These are phyloP conservation scores for Colletotrichum gloeosporioides DNA, from an alignment of 2,329 filamentous ascomycete genomes.

Conservation along the genomic window DNA sequence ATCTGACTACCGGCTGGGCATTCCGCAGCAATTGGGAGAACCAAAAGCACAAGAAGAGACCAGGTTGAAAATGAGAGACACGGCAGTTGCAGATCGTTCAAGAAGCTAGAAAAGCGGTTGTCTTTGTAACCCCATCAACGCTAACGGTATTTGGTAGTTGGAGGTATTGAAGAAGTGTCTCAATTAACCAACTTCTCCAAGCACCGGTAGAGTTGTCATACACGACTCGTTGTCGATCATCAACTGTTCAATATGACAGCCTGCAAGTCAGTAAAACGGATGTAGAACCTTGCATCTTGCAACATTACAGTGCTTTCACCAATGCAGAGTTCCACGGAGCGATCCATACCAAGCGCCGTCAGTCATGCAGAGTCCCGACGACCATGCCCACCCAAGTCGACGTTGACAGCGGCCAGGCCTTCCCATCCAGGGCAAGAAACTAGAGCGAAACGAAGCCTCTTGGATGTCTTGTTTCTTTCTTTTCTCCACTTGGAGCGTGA, in stretches of 20 bases:
- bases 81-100: not conserved
- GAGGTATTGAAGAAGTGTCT: not conserved
- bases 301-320: not conserved
- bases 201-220: not conserved
- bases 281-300: not conserved
- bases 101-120: not conserved
- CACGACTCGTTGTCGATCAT: not conserved
- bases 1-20: not conserved
- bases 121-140: not conserved
- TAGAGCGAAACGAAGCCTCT: not conserved
- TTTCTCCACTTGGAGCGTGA: no score
- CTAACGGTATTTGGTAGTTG: not conserved
- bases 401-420: not conserved
- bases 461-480: not conserved
- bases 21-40: not conserved
- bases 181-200: not conserved
- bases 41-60: not conserved
- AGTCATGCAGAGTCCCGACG: not conserved
- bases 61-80: not conserved
- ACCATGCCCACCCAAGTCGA: not conserved
- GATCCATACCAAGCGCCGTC: not conserved
- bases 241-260: not conserved
- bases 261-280: not conserved
- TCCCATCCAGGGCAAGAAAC: not conserved
- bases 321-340: not conserved